A percentile compares a stretch with the other conserved stretches of the same genome.
Conservation (phyloP, 805 yeast species). For the Candida germanica region DNA sequence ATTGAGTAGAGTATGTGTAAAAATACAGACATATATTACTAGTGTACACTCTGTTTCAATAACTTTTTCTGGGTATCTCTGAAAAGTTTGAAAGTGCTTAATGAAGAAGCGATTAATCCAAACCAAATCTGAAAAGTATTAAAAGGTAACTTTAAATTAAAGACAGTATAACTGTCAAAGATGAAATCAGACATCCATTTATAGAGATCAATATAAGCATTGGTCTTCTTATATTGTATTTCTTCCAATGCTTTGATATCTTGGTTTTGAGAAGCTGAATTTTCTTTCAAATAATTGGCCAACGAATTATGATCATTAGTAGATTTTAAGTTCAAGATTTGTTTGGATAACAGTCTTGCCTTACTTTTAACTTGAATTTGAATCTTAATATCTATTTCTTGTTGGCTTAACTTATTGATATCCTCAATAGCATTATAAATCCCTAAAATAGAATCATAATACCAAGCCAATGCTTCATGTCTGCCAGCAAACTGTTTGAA, state of each 20-base stretch:
- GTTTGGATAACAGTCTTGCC: constrained; percentile 45
- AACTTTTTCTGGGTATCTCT: constrained; percentile 28
- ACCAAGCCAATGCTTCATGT: constrained; percentile 71
- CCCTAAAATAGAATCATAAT: constrained; percentile 57
- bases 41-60: background rate
- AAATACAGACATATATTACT: background rate
- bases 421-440: constrained; percentile 49
- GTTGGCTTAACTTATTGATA: constrained; percentile 40
- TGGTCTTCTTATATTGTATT: constrained; percentile 34
- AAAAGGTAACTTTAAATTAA: constrained; percentile 31
- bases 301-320: constrained; percentile 8
- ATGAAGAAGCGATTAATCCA: constrained; percentile 40
- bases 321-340: constrained; percentile 25
- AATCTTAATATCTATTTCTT: constrained; percentile 52
- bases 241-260: constrained; percentile 25
- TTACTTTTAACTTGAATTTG: constrained; percentile 60
- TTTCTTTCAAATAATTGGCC: constrained; percentile 9
- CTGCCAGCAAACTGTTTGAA: constrained; percentile 40
- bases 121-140: constrained; percentile 44
- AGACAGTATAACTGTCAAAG: constrained; percentile 42
- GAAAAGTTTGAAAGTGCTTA: constrained; percentile 37
- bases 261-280: constrained; percentile 11
- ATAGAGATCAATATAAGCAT: constrained; percentile 37
- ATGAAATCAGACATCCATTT: constrained; percentile 38
- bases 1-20: background rate